Evolutionary conservation across 176 grass and related monocot species (phyloP).

Genomic region (Rhynchospora pubera): DNA sequence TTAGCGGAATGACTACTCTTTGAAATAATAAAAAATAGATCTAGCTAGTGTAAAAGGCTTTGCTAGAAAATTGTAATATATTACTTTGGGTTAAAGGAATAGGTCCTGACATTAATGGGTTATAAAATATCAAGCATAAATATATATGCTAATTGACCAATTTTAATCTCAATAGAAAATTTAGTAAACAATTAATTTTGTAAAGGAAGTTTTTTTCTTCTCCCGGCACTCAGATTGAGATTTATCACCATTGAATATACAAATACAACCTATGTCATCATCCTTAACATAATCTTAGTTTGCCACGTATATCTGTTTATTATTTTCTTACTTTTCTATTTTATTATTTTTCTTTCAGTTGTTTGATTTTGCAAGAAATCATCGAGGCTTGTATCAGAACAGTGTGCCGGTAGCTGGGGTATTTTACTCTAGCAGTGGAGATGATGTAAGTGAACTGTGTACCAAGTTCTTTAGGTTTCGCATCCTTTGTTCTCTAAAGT

Average conservation of each 20-base stretch:
- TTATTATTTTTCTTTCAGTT: slow-evolving; percentile 32
- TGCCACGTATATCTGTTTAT: not conserved
- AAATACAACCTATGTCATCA: not conserved
- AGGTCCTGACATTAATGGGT: not conserved
- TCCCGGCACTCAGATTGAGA: not conserved
- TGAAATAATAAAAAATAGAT: too few species aligned
- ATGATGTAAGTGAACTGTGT: slow-evolving; percentile 38
- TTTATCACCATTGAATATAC: not conserved
- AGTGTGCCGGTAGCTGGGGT: slow-evolving; percentile 33
- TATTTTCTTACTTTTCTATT: slow-evolving; percentile 10
- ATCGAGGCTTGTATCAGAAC: slow-evolving; percentile 51
- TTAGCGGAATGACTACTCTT: too few species aligned
- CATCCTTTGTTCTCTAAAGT: not conserved
- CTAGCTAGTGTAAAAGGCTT: not conserved
- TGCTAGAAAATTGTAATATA: not conserved
- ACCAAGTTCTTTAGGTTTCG: not conserved
- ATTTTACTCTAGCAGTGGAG: slow-evolving; percentile 61
- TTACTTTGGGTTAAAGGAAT: too few species aligned
- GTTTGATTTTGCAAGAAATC: slow-evolving; percentile 53
- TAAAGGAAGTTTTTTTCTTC: not conserved
- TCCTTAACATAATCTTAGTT: not conserved
- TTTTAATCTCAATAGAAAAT: not conserved
- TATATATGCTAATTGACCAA: not conserved
- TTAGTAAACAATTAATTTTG: not conserved
- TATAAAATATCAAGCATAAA: not conserved